Conservation (phyloP, 1,284 basidiomycete genomes). For the Somion occarium region DNA sequence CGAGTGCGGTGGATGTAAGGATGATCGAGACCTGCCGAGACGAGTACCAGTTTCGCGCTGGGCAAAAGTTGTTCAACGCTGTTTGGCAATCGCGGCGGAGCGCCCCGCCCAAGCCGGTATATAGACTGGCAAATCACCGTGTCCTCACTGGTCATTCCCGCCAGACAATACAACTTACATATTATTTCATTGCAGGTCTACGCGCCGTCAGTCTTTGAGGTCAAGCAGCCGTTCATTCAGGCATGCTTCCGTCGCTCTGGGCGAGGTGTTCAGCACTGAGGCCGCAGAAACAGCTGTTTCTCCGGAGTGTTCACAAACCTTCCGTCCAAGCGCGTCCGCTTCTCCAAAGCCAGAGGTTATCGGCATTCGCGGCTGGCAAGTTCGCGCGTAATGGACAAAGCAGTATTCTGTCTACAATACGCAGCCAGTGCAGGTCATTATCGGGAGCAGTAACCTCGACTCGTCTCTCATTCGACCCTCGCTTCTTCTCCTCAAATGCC, state of each 20-base stretch:
- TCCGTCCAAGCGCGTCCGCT: conserved; percentile 6
- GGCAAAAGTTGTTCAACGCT: neutral
- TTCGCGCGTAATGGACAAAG: neutral
- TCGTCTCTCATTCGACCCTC: conserved; percentile 25
- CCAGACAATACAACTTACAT: too few relatives aligned
- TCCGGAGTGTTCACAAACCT: conserved; percentile 19
- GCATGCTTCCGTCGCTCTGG: conserved; percentile 8
- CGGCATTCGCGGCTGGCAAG: neutral
- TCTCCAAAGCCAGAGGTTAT: neutral
- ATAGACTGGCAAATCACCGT: neutral
- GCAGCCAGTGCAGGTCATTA: conserved; percentile 5
- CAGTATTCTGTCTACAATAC: neutral
- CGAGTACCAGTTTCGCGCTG: neutral
- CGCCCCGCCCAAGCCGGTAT: neutral
- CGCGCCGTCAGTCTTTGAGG: too few relatives aligned
- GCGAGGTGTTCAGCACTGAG: neutral
- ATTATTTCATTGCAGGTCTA: too few relatives aligned
- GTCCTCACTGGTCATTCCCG: neutral
- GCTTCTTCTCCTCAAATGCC: conserved; percentile 39
- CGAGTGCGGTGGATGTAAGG: neutral
- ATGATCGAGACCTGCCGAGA: conserved; percentile 7
- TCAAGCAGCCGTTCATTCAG: neutral
- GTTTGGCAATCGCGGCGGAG: neutral
- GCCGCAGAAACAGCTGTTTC: conserved; percentile 11
- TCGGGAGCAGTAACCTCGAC: neutral